phyloP scores from a whole-genome alignment of 371 early-diverging fungal species.

The Capillidium heterosporum region DNA sequence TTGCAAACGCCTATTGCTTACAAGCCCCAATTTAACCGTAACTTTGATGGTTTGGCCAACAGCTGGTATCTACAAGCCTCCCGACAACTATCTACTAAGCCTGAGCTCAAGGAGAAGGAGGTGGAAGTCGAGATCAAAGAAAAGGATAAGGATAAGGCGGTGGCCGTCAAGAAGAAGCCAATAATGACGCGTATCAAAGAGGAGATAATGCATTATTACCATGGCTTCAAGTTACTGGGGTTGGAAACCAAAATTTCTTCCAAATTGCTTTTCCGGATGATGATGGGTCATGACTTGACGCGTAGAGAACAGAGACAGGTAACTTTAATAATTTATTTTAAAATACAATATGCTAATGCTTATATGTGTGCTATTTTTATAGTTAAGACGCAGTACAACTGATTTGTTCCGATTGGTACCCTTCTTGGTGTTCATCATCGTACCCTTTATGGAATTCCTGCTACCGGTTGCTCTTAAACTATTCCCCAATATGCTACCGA shows the following conservation, averaged over 20 bases:
- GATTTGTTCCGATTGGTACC: constrained; percentile 84
- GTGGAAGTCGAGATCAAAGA: too few relatives aligned
- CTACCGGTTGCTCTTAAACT: constrained; percentile 80
- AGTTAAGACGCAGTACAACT: constrained; percentile 66
- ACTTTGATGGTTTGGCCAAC: too few relatives aligned
- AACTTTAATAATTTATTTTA: constrained; percentile 7
- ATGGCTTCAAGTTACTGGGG: constrained; percentile 82
- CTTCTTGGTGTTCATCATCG: constrained; percentile 75
- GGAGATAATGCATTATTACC: constrained; percentile 86
- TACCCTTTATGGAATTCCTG: constrained; percentile 88
- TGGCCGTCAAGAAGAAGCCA: constrained; percentile 35
- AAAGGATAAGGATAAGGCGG: constrained; percentile 8
- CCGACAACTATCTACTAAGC: too few relatives aligned
- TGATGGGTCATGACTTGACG: constrained; percentile 58
- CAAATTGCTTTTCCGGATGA: constrained; percentile 51
- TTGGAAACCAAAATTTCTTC: constrained; percentile 76
- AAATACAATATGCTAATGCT: not conserved
- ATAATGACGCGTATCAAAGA: constrained; percentile 66
- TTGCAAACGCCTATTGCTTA: too few relatives aligned
- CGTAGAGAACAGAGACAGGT: constrained; percentile 82
- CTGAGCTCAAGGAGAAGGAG: too few relatives aligned
- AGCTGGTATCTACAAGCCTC: too few relatives aligned
- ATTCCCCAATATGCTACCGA: constrained; percentile 94
- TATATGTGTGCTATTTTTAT: constrained; percentile 1
- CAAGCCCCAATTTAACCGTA: too few relatives aligned